Evolutionary conservation across 73 alveolate species (phyloP).

Genomic region (Stentor coeruleus): DNA sequence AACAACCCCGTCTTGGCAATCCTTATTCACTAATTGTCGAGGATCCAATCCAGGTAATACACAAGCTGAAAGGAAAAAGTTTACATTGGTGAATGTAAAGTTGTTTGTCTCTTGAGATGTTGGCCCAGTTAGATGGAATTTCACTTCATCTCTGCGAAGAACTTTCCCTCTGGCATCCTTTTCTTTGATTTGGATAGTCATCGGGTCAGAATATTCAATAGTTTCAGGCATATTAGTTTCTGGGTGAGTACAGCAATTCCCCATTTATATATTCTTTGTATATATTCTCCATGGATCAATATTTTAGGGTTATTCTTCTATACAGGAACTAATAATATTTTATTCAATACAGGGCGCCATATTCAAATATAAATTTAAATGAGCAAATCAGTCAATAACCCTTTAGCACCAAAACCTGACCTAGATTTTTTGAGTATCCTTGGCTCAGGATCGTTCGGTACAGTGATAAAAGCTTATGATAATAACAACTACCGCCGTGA

Average conservation of each 20-base stretch:
- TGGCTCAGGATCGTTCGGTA: conserved; percentile 49
- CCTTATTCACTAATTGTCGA: neutral
- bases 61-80: neutral
- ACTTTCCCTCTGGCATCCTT: neutral
- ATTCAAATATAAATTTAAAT: no score
- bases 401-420: conserved; percentile 23
- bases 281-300: no score
- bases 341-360: no score
- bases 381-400: no score
- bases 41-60: neutral
- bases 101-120: neutral
- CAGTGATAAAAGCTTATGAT: conserved; percentile 72
- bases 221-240: neutral
- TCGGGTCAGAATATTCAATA: neutral
- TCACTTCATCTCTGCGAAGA: neutral
- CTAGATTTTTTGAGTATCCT: neutral
- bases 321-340: no score
- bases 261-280: no score
- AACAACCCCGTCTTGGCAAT: neutral
- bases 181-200: neutral
- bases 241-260: neutral
- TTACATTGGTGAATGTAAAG: no score
- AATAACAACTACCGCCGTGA: conserved; percentile 35
- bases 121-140: neutral
- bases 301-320: no score